Conservation (phyloP, 495 filamentous ascomycete species). For the Copromyces sp. region DNA sequence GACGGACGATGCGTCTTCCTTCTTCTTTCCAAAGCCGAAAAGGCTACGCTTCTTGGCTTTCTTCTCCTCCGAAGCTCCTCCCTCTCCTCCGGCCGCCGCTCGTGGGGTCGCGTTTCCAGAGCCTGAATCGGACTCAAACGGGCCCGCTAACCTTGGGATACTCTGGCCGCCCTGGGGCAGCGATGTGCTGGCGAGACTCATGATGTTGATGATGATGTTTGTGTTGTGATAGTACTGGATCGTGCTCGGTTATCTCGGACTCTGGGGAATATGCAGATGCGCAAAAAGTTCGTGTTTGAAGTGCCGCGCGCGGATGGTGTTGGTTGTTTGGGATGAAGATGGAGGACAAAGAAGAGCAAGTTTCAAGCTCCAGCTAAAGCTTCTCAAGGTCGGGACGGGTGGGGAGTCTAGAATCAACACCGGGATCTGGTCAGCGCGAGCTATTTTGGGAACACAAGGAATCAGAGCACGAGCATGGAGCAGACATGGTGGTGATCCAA, state of each 20-base stretch:
- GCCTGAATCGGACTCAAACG: constrained; percentile 16
- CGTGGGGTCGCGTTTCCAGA: constrained; percentile 29
- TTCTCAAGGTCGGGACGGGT: background rate
- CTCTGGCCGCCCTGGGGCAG: constrained; percentile 9
- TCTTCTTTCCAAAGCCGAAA: constrained; percentile 61
- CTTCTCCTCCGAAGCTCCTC: constrained; percentile 17
- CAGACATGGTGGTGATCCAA: background rate
- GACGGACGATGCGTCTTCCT: constrained; percentile 39
- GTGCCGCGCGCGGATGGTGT: background rate
- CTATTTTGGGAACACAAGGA: background rate
- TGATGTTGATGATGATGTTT: constrained; percentile 5
- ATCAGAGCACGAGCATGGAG: background rate
- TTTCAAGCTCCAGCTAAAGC: background rate
- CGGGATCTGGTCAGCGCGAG: background rate
- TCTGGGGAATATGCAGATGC: background rate
- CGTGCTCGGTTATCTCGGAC: background rate
- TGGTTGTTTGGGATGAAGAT: background rate
- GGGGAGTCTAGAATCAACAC: background rate
- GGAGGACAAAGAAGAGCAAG: background rate
- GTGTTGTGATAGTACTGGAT: background rate
- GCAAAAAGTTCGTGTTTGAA: background rate
- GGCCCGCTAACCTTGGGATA: constrained; percentile 22
- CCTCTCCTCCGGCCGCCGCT: constrained; percentile 12
- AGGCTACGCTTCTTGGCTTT: constrained; percentile 43
- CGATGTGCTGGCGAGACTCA: constrained; percentile 18